A percentile compares a stretch with the other conserved stretches of the same genome.
These are phyloP conservation scores for Erucastrum elatum DNA, from an alignment of 345 rosid species.

Conservation along the genomic window DNA sequence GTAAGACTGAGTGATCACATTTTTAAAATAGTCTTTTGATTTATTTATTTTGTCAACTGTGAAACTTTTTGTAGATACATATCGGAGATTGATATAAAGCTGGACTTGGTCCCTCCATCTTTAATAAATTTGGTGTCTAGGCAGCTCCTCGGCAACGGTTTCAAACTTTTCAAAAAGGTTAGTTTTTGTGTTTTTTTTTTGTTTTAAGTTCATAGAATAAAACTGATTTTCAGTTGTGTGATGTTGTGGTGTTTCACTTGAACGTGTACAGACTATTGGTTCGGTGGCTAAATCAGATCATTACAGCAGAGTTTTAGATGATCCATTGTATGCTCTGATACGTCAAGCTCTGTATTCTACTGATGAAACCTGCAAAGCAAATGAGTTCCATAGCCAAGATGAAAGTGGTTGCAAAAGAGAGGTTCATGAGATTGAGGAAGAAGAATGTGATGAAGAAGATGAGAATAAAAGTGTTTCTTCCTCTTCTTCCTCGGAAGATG, in stretches of 20 bases:
- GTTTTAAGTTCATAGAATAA: not conserved
- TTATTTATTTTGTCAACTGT: not conserved
- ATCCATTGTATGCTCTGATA: conserved; percentile 60
- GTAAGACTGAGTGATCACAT: not conserved
- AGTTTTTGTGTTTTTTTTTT: not conserved
- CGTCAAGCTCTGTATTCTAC: conserved; percentile 53
- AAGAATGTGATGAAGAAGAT: conserved; percentile 37
- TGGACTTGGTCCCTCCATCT: conserved; percentile 83
- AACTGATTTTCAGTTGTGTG: not conserved
- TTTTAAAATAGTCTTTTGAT: not conserved
- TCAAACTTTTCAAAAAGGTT: conserved; percentile 88
- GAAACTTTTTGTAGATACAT: conserved; percentile 58
- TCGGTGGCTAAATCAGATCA: conserved; percentile 52
- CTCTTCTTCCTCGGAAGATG: conserved; percentile 10
- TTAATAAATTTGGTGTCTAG: conserved; percentile 84
- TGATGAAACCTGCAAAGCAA: conserved; percentile 32
- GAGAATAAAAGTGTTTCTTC: not conserved
- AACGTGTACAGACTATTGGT: conserved; percentile 56
- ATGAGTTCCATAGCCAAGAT: conserved; percentile 29
- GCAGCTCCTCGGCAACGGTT: conserved; percentile 86
- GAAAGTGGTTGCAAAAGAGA: conserved; percentile 27
- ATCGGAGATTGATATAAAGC: conserved; percentile 73
- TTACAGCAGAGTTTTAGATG: conserved; percentile 58
- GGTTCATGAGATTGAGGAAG: conserved; percentile 68
- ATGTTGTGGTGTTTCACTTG: conserved; percentile 14